Percentiles rank a stretch among this genome's conserved stretches.
These are phyloP conservation scores for Apophysomyces ossiformis DNA, from an alignment of 371 early-diverging fungal genomes.

Conservation along the genomic window DNA sequence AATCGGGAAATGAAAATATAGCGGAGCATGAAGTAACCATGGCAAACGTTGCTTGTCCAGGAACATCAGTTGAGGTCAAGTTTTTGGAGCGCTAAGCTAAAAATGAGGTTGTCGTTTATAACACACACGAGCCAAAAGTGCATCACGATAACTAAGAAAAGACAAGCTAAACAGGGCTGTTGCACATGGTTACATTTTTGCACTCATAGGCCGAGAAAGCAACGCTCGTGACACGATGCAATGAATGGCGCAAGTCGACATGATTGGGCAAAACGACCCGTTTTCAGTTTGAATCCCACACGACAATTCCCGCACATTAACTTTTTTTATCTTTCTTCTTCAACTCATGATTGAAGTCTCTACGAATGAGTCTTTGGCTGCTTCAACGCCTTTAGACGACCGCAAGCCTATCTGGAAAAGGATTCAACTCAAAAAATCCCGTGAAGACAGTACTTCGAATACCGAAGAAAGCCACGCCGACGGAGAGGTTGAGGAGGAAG, in stretches of 20 bases:
- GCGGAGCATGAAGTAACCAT: too few species aligned
- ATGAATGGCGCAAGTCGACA: background rate
- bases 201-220: background rate
- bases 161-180: background rate
- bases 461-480: background rate
- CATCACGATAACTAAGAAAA: background rate
- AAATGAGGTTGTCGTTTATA: too few species aligned
- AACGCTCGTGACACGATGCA: conserved; percentile 1
- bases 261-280: conserved; percentile 1
- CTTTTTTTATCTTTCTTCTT: conserved; percentile 8
- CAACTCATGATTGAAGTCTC: conserved; percentile 11
- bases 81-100: too few species aligned
- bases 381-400: conserved; percentile 14
- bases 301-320: conserved; percentile 8
- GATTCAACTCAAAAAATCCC: conserved; percentile 10
- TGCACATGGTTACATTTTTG: conserved; percentile 6
- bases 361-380: conserved; percentile 12
- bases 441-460: background rate
- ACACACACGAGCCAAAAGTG: too few species aligned
- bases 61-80: too few species aligned
- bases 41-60: too few species aligned
- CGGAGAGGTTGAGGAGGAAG: background rate
- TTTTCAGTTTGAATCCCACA: conserved; percentile 7
- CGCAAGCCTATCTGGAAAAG: conserved; percentile 19
- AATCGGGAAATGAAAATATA: too few species aligned